Base-by-base conservation (phyloP, 805 yeast genomes). In the Ogataea nonfermentans region DNA sequence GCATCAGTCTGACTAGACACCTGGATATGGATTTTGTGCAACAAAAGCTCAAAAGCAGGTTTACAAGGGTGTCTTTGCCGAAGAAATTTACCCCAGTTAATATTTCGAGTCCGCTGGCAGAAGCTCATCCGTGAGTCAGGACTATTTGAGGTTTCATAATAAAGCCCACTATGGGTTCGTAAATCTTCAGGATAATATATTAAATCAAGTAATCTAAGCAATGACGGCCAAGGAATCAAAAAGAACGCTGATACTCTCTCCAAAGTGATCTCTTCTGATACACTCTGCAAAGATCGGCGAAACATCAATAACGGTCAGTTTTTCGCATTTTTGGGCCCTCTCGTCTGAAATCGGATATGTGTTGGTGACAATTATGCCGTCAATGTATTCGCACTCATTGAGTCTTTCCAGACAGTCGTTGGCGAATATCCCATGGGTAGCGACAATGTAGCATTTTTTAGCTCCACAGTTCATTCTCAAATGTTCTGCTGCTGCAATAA, bases 401-500 rank as follows among this genome's bases (percentile, higher is more conserved):
- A 93, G 74, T 41, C 75, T 76, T 56, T 87, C 95, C 39, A 93
- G 71, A 55, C 96, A 88, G 49, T 81, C 81, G 52, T 87, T 95
- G 49, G 88, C 80, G 66, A 93, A 91, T 29, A 91, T 76, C 50
- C 99, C 99, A 59, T 93, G 99, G 4, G 98, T 91, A 11, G 96
- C 98, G 45, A 93, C 80, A 16, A 93, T 79, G 54, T 84, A 86
- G 19, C 93, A 96, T 43, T 78, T 74, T 54, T 81, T 84, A 45
- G 99, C 99, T 42, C 99, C 99, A 68, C 99, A 93, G 65, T 90
- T 91, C 65, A 86, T 73, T 51, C 95, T 78, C 62, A 95, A 78
- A 67, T 93, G 99, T 67, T 93, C 99, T 24, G 99, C 99, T 29
- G 99, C 99, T 22, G 97, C 91, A 48, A 93, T 84, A 60, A 90